Base-by-base conservation (phyloP, 2,329 filamentous ascomycete genomes). In the Ceratocystis variospora region DNA sequence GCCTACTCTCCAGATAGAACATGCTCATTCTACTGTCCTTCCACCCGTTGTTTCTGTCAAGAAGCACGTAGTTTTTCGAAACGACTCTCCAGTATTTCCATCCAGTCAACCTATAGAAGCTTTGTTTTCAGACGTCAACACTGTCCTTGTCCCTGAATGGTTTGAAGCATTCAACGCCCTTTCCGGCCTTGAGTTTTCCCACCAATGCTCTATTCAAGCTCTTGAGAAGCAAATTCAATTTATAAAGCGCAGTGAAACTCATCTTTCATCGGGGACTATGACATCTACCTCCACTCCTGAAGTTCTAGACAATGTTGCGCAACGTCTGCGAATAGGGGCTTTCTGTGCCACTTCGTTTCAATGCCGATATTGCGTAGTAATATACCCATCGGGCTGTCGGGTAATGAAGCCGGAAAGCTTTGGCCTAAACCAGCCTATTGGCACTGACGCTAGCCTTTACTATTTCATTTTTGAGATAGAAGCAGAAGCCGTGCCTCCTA, bases 401-500 rank as follows among this genome's bases (percentile, higher is more conserved):
- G 73, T 74, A 0, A 79, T 76, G 74, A 70, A 68, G 22, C 61
- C 68, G 4, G 65, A 69, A 3, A 28, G 62, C 3, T 63, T 72
- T 15, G 71, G 70, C 3, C 67, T 67, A 15, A 68, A 69, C 25
- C 41, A 59, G 2, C 70, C 37, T 46, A 62, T 68, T 3, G 46
- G 8, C 10, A 12, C 50, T 19, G 66, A 67, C 33, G 67, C 66
- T 4, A 33, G 68, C 1, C 71, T 80, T n/a, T 71, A 70, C 3
- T 79, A 77, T 68, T 66, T 73, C 5, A 71, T 79, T 2, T 78
- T 79, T 70, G 69, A 70, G 48, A 73, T 76, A 10, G 65, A 62
- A 15, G 3, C 31, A 6, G 67, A 67, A 33, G 50, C 25, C 33
- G 62, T 64, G 3, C 68, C 68, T 17, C 46, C 66, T 8, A 55